phyloP scores from a whole-genome alignment of 1,284 basidiomycete species.

The Irpex rosettiformis region DNA sequence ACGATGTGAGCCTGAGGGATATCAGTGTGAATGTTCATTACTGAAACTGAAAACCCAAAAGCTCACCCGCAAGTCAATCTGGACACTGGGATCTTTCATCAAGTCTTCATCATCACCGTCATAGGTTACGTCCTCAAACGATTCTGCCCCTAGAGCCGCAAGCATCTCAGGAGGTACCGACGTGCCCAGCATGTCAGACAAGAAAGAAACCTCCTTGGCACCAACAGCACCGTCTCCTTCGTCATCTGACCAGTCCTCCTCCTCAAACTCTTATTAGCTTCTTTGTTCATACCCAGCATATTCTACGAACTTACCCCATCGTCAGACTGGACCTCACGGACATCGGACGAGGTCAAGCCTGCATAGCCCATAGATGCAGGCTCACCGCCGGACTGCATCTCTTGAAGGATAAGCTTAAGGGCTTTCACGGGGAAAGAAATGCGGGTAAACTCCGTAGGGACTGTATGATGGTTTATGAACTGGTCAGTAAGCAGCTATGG shows the following conservation, averaged over 20 bases:
- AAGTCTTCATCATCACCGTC: conserved; percentile 71
- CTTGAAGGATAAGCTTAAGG: conserved; percentile 84
- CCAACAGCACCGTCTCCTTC: conserved; percentile 30
- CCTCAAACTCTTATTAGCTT: conserved; percentile 36
- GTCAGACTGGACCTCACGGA: conserved; percentile 62
- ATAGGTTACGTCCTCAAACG: conserved; percentile 58
- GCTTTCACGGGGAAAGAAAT: conserved; percentile 90
- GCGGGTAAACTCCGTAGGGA: conserved; percentile 81
- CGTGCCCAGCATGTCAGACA: conserved; percentile 63
- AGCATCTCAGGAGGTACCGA: conserved; percentile 10
- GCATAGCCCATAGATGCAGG: conserved; percentile 56
- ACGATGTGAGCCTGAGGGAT: conserved; percentile 56
- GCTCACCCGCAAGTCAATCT: conserved; percentile 84
- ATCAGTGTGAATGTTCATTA: conserved; percentile 8
- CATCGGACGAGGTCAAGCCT: conserved; percentile 25
- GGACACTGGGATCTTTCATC: conserved; percentile 81
- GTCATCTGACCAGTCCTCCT: conserved; percentile 89
- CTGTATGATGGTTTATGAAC: conserved; percentile 36
- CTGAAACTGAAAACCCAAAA: conserved; percentile 12
- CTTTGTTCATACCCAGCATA: not conserved
- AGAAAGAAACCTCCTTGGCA: conserved; percentile 57
- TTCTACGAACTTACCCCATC: conserved; percentile 65
- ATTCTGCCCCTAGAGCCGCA: conserved; percentile 21
- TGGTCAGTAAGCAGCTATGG: not conserved
- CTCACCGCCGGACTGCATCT: conserved; percentile 74